Conservation (phyloP, 192 early-diverging fungal genomes). For the Kickxella alabastrina region DNA sequence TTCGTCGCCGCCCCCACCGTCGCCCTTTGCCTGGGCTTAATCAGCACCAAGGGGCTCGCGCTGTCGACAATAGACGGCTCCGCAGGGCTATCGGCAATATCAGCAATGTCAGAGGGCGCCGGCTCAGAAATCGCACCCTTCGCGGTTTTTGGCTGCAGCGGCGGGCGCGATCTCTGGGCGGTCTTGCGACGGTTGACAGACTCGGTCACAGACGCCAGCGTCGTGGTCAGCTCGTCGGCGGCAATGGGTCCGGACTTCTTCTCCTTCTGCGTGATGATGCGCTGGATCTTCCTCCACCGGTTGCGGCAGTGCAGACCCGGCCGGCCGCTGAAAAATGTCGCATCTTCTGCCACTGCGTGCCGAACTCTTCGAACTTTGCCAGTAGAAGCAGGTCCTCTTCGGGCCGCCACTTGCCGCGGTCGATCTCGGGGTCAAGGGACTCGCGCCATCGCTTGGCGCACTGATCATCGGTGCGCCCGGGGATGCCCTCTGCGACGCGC, state of each 20-base stretch:
- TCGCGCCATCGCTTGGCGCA: slow-evolving; percentile 90
- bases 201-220: slow-evolving; percentile 43
- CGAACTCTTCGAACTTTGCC: slow-evolving; percentile 60
- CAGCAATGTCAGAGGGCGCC: background rate
- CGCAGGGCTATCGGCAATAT: background rate
- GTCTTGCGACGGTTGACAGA: slow-evolving; percentile 48
- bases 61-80: no score
- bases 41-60: background rate
- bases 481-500: slow-evolving; percentile 70
- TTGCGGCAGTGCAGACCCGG: slow-evolving; percentile 77
- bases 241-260: slow-evolving; percentile 24
- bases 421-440: slow-evolving; percentile 76
- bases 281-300: slow-evolving; percentile 71
- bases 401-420: slow-evolving; percentile 65
- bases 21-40: no score
- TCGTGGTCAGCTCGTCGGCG: slow-evolving; percentile 16
- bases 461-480: slow-evolving; percentile 80
- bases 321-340: slow-evolving; percentile 65
- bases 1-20: no score
- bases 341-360: slow-evolving; percentile 81
- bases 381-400: slow-evolving; percentile 63
- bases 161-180: slow-evolving; percentile 37
- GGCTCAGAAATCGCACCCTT: background rate
- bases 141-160: background rate
- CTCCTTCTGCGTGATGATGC: slow-evolving; percentile 53